Evolutionary conservation across 352 stramenopile genomes (phyloP).

Genomic region (Pythium rishiriense): DNA sequence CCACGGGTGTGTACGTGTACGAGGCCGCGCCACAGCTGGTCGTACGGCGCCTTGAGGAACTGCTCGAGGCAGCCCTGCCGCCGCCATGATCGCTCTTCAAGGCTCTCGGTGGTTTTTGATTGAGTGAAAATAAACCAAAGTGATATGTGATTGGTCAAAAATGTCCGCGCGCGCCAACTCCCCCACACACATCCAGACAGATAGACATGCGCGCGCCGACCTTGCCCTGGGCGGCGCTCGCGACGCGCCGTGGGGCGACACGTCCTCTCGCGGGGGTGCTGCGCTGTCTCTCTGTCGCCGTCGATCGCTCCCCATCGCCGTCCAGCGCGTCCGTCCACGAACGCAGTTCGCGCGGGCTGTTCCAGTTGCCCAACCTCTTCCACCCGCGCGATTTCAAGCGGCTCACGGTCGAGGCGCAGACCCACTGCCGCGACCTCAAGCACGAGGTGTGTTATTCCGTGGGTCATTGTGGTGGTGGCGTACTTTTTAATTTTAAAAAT

Average conservation of each 20-base stretch:
- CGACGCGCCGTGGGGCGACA: no score
- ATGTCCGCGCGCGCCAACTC: background rate
- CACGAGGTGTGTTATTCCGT: constrained; percentile 46
- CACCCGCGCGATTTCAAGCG: constrained; percentile 56
- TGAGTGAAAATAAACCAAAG: constrained; percentile 5
- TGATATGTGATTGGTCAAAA: constrained; percentile 18
- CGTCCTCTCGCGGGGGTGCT: no score
- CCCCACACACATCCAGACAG: background rate
- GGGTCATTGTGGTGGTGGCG: no score
- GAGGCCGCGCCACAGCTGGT: constrained; percentile 46
- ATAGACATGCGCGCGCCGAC: constrained; percentile 11
- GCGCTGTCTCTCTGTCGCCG: constrained; percentile 9
- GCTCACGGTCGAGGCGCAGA: constrained; percentile 60
- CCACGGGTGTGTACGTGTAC: constrained; percentile 69
- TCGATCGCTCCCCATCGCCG: constrained; percentile 1
- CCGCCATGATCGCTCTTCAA: background rate
- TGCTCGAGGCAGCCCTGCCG: constrained; percentile 22
- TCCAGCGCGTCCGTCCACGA: constrained; percentile 3
- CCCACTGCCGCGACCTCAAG: constrained; percentile 55
- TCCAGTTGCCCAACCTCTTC: constrained; percentile 67
- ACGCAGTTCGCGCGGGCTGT: constrained; percentile 43
- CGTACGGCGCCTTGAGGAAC: constrained; percentile 24
- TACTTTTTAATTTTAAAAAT: no score
- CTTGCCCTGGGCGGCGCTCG: background rate
- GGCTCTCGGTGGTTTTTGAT: background rate